phyloP scores from a whole-genome alignment of 1,284 basidiomycete genomes.

The Cystobasidiaceae sp. region DNA sequence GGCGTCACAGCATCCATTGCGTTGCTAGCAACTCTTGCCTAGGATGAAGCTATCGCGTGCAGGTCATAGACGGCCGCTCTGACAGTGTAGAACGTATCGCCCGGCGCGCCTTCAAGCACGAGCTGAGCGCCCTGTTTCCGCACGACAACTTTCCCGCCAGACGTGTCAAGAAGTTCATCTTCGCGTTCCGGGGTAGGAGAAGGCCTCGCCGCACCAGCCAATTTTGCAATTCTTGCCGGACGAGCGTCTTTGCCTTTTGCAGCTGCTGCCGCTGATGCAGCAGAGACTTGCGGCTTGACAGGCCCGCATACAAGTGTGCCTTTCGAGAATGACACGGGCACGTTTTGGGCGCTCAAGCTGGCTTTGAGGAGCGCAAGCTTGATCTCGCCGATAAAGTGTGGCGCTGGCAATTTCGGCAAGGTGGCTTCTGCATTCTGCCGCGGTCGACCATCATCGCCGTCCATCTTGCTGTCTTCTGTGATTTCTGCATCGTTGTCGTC shows the following conservation, averaged over 20 bases:
- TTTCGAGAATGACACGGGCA: slow-evolving; percentile 57
- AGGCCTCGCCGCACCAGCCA: slow-evolving; percentile 10
- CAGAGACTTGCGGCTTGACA: slow-evolving; percentile 34
- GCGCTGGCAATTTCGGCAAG: slow-evolving; percentile 65
- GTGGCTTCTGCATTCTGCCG: neutral
- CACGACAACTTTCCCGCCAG: slow-evolving; percentile 76
- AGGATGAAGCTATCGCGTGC: slow-evolving; percentile 56
- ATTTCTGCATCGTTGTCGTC: neutral
- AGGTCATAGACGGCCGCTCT: slow-evolving; percentile 79
- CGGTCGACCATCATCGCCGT: slow-evolving; percentile 1
- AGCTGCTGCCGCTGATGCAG: slow-evolving; percentile 12
- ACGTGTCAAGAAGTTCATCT: slow-evolving; percentile 48
- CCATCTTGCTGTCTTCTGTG: neutral
- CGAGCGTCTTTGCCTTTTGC: slow-evolving; percentile 2
- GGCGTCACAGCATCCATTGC: no score
- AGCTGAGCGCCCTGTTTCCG: slow-evolving; percentile 78
- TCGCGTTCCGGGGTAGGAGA: slow-evolving; percentile 37
- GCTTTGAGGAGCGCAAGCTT: slow-evolving; percentile 79
- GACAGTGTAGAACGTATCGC: slow-evolving; percentile 80
- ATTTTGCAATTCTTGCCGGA: slow-evolving; percentile 51
- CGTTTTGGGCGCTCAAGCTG: slow-evolving; percentile 63
- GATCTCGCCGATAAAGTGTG: slow-evolving; percentile 92
- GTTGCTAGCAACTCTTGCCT: neutral
- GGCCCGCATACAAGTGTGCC: slow-evolving; percentile 86
- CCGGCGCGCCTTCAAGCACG: slow-evolving; percentile 79